phyloP scores from a whole-genome alignment of 129 eudicot genomes.

The Silybum marianum region DNA sequence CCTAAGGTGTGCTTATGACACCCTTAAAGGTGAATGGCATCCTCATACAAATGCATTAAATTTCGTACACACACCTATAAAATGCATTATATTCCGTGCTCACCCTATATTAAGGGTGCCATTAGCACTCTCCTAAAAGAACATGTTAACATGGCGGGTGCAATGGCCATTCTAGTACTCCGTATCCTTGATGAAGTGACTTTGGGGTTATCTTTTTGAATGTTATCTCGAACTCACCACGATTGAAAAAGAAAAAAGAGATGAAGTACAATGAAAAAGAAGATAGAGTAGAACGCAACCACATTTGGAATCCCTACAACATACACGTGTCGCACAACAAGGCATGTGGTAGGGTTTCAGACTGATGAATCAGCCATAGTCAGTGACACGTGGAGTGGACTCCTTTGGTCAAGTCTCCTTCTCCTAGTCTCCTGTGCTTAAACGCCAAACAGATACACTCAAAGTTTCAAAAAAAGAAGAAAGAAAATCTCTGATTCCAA shows the following conservation, averaged over 20 bases:
- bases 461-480: not conserved
- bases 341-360: slow-evolving; percentile 8
- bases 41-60: no score
- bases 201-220: not conserved
- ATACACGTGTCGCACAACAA: slow-evolving; percentile 7
- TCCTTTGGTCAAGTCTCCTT: not conserved
- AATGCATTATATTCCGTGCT: no score
- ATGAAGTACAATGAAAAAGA: not conserved
- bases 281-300: not conserved
- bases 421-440: not conserved
- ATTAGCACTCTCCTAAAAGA: no score
- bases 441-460: not conserved
- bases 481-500: not conserved
- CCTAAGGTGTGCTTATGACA: no score
- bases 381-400: slow-evolving; percentile 19
- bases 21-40: no score
- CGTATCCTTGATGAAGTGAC: not conserved
- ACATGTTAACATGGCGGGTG: no score
- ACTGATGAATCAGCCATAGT: slow-evolving; percentile 18
- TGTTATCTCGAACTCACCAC: no score
- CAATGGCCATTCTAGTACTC: no score
- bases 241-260: not conserved
- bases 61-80: no score
- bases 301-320: not conserved
- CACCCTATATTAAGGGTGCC: no score